These are phyloP conservation scores for Maudiozyma pseudohumilis DNA, from an alignment of 805 yeast genomes.

Conservation along the genomic window DNA sequence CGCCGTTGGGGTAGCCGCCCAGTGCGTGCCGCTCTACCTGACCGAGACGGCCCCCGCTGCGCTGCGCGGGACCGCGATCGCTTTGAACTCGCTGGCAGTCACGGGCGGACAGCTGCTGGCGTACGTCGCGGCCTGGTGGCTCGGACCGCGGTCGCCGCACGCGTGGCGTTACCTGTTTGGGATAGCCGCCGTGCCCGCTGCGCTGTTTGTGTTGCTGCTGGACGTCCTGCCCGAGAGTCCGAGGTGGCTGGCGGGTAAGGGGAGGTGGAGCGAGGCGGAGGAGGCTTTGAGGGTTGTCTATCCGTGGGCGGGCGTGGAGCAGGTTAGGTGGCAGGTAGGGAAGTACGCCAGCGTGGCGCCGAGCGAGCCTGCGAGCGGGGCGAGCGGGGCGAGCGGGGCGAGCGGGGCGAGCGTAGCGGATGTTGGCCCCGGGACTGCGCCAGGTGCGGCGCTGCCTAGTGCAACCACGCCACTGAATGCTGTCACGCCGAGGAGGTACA, in stretches of 20 bases:
- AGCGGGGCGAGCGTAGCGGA: too few relatives aligned
- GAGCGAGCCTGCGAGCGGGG: too few relatives aligned
- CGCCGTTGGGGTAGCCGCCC: slow-evolving; percentile 65
- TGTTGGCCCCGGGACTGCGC: too few relatives aligned
- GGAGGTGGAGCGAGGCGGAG: slow-evolving; percentile 30
- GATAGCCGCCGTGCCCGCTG: slow-evolving; percentile 35
- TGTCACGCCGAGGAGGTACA: too few relatives aligned
- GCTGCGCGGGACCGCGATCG: slow-evolving; percentile 32
- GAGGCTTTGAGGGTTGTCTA: slow-evolving; percentile 36
- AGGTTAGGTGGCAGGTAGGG: slow-evolving; percentile 37
- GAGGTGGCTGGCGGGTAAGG: slow-evolving; percentile 32
- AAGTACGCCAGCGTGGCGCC: too few relatives aligned
- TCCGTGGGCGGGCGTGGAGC: slow-evolving; percentile 34
- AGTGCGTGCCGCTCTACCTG: slow-evolving; percentile 50
- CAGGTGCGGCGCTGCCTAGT: too few relatives aligned
- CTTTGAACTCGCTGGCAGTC: slow-evolving; percentile 35
- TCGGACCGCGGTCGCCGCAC: slow-evolving; percentile 18
- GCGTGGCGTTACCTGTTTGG: slow-evolving; percentile 34
- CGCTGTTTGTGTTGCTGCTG: slow-evolving; percentile 29
- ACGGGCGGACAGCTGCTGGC: slow-evolving; percentile 44
- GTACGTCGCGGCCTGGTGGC: slow-evolving; percentile 29
- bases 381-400: too few relatives aligned
- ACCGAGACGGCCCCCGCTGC: slow-evolving; percentile 41
- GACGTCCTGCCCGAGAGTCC: slow-evolving; percentile 45
- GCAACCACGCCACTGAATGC: too few relatives aligned